A percentile compares a stretch with the other conserved stretches of the same genome.
These are phyloP conservation scores for Aureobasidium sp. DNA, from an alignment of 2,329 filamentous ascomycete genomes.

Conservation along the genomic window DNA sequence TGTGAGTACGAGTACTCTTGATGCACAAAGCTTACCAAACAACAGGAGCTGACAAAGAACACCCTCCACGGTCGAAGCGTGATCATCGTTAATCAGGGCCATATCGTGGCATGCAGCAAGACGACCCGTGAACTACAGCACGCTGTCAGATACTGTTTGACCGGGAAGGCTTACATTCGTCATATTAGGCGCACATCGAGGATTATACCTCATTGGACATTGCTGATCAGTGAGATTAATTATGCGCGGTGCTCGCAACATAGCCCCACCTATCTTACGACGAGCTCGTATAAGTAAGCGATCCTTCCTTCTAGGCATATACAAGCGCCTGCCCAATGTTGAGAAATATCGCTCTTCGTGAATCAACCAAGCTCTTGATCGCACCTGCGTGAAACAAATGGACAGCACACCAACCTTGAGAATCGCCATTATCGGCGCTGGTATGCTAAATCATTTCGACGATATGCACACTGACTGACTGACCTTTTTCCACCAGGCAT, in stretches of 20 bases:
- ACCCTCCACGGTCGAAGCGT: not conserved
- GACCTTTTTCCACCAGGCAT: constrained; percentile 25
- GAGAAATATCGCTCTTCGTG: not conserved
- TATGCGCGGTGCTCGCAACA: not conserved
- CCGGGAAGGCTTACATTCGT: not conserved
- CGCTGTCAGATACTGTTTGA: not conserved
- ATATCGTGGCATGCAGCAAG: not conserved
- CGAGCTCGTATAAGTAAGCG: not conserved
- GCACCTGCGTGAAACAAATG: not conserved
- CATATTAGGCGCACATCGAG: not conserved
- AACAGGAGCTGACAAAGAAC: not conserved
- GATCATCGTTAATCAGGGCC: not conserved
- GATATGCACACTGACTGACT: too few relatives aligned
- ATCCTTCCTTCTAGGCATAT: not conserved
- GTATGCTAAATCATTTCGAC: not conserved
- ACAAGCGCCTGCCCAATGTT: not conserved
- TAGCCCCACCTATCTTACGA: not conserved
- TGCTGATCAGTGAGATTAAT: not conserved
- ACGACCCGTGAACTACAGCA: not conserved
- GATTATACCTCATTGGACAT: not conserved
- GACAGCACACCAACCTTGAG: constrained; percentile 16
- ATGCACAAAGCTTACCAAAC: not conserved
- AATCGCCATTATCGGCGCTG: constrained; percentile 29
- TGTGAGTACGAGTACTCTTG: not conserved
- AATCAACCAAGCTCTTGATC: too few relatives aligned